A percentile compares a stretch with the other conserved stretches of the same genome.
Conservation (phyloP, 1,139 yeast species). For the Candida sojae region DNA sequence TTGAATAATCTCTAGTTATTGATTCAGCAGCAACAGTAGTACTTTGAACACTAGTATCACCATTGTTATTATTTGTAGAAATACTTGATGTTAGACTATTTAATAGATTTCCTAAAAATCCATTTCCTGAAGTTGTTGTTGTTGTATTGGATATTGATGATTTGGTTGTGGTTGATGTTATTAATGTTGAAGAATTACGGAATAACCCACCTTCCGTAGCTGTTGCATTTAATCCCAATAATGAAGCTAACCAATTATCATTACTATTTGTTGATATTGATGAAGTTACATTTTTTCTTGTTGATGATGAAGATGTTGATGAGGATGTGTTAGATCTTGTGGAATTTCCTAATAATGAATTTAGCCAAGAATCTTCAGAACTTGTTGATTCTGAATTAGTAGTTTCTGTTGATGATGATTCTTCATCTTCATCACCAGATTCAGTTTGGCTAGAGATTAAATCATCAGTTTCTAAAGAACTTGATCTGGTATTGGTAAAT, state of each 20-base stretch:
- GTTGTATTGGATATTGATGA: neutral
- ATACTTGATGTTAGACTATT: neutral
- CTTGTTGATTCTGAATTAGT: neutral
- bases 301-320: neutral
- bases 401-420: neutral
- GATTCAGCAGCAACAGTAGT: neutral
- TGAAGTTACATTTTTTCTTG: neutral
- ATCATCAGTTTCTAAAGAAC: neutral
- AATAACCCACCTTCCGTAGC: neutral
- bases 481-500: neutral
- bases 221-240: neutral
- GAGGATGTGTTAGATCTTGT: neutral
- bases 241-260: neutral
- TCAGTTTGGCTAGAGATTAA: neutral
- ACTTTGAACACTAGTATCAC: neutral
- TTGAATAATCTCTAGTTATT: constrained; percentile 1
- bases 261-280: neutral
- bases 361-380: neutral
- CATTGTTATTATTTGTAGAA: no score
- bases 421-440: neutral
- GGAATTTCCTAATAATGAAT: neutral
- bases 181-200: neutral
- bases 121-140: neutral
- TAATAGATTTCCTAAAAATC: neutral
- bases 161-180: neutral